Base-by-base conservation (phyloP, 2,329 filamentous ascomycete genomes). In the Cladosporium cucumerinum region DNA sequence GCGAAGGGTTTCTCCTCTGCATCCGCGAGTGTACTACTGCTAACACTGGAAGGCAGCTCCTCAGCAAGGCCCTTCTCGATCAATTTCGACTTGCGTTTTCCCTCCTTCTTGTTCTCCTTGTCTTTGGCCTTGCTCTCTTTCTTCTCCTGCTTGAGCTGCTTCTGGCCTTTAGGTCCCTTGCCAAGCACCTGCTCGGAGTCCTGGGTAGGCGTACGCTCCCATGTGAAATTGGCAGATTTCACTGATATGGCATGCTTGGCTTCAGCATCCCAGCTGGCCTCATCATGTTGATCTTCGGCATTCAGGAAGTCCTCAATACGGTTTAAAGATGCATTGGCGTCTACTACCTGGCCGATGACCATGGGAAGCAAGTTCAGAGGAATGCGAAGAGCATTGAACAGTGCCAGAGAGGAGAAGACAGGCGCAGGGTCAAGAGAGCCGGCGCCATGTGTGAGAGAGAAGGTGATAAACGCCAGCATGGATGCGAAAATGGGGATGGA, bases 391-490 rank as follows among this genome's bases (percentile, higher is more conserved):
- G 90, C 88, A 76, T 98, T 98, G 84, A 98, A 99, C 8, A 98
- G 80, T 0, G 94, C 94, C 16, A 98, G 83, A 0, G 94, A 98
- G 0, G 94, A 97, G 80, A 99, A 98, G 39, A 98, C 85, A 26
- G 88, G 82, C 0, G 93, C 92, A 0, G 95, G 88, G 1, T 86
- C 82, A 21, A 98, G 84, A 30, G 60, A 54, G 16, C 60, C 60
- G 30, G 77, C 76, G 70, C 93, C 89, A 65, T 89, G 82, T 1
- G 85, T 81, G n/a, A 86, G 77, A 1, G 84, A 84, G 70, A 85
- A 88, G 0, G 92, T 94, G 77, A 98, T 94, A 77, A 98, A 98
- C 0, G 94, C 87, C 48, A 98, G 78, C 92, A 98, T 97, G 1
- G 93, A 96, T 0, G 94, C 93, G 71, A 98, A 97, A 61, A 96